phyloP scores from a whole-genome alignment of 1,284 basidiomycete species.

The Mycosarcoma maydis region DNA sequence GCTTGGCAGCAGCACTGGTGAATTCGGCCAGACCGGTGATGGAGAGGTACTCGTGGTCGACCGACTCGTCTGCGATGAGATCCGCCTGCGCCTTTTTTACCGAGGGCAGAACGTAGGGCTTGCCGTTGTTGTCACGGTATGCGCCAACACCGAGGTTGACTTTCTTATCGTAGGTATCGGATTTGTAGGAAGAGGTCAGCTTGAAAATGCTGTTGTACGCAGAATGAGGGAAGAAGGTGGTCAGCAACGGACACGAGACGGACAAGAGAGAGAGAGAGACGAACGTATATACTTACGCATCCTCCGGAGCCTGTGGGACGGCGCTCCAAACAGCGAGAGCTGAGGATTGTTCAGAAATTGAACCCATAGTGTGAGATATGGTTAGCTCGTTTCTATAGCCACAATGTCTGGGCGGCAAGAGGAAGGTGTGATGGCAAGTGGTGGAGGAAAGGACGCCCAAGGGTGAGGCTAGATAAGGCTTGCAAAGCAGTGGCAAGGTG shows the following conservation, averaged over 20 bases:
- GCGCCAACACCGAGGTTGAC: constrained; percentile 81
- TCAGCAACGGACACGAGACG: too few relatives aligned
- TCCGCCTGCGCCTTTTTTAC: constrained; percentile 75
- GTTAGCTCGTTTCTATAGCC: constrained; percentile 12
- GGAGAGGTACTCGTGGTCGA: constrained; percentile 93
- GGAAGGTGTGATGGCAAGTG: neutral
- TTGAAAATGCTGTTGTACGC: constrained; percentile 76
- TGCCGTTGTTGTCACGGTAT: constrained; percentile 68
- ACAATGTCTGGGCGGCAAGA: neutral
- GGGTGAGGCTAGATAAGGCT: constrained; percentile 5
- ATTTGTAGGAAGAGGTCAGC: constrained; percentile 86
- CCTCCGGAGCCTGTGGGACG: constrained; percentile 56
- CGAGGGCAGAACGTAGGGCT: constrained; percentile 69
- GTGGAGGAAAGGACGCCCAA: neutral
- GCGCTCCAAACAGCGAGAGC: constrained; percentile 49
- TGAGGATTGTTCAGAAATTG: constrained; percentile 29
- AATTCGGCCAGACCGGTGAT: constrained; percentile 88
- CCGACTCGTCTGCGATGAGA: constrained; percentile 76
- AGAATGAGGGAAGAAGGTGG: neutral
- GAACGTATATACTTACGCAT: constrained; percentile 47
- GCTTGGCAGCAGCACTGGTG: constrained; percentile 79
- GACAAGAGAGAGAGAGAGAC: too few relatives aligned
- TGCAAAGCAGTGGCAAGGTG: neutral
- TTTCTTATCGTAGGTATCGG: constrained; percentile 81
- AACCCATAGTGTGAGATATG: constrained; percentile 25